These are phyloP conservation scores for Cyclostephanos invisitatus DNA, from an alignment of 108 stramenopile species.

Conservation along the genomic window DNA sequence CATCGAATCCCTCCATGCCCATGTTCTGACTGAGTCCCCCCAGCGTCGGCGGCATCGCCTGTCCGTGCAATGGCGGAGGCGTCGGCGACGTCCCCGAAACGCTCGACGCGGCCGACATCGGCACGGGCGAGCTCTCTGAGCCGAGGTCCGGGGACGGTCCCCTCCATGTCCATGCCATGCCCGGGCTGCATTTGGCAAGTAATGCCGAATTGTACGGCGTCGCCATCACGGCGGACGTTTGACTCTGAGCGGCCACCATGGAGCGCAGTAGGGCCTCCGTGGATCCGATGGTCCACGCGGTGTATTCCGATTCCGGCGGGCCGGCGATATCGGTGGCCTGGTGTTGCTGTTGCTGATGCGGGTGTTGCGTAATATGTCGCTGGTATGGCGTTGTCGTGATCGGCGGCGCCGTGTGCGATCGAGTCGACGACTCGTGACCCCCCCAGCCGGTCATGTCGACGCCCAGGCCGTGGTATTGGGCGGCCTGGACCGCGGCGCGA, in stretches of 20 bases:
- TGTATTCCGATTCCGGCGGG: constrained; percentile 13
- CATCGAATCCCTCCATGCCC: background rate
- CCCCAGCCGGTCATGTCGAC: constrained; percentile 55
- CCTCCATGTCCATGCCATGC: background rate
- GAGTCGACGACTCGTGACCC: constrained; percentile 38
- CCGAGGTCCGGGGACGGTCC: background rate
- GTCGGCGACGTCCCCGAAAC: background rate
- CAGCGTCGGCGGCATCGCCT: constrained; percentile 9
- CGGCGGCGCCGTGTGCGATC: background rate
- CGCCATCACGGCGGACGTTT: background rate
- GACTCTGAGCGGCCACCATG: background rate
- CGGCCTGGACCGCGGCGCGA: background rate
- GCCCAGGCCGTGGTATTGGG: constrained; percentile 42
- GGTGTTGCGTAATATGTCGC: background rate
- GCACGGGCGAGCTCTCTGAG: background rate
- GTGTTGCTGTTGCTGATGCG: constrained; percentile 7
- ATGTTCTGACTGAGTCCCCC: constrained; percentile 29
- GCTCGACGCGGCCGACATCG: background rate
- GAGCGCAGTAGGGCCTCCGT: constrained; percentile 20
- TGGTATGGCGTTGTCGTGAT: no score
- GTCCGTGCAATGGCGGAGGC: background rate
- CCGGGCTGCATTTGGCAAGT: constrained; percentile 10
- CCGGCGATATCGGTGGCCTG: background rate
- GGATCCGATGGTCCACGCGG: constrained; percentile 35
- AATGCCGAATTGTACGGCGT: background rate